Evolutionary conservation across 179 eudicot genomes (phyloP), one percentile per base, ranked within the genome.

Genomic region (Nepenthes alata): DNA sequence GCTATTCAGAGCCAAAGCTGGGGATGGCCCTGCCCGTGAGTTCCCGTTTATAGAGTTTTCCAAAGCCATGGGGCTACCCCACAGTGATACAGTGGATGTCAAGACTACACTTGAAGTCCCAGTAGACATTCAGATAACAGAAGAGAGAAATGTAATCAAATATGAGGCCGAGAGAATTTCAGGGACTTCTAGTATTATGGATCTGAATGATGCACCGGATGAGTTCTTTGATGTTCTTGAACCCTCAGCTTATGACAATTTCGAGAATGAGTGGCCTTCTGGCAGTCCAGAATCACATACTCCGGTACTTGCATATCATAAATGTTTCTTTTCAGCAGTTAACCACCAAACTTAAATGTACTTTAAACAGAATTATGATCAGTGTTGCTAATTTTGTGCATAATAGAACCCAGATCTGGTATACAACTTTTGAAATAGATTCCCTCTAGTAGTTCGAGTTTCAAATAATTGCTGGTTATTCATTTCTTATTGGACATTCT

Each of bases 181-280:
- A 13, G 61, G 68, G 39, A 39, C 61, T 49, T 77, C 85, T 59
- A 70, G 68, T 58, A 73, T 83, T 53, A 58, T 37, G 68, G 82
- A 76, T 60, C 57, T 81, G 54, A 70, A 79, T 63, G 83, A 85
- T 66, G 76, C 73, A 7, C 69, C 63, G 48, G 91, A 85, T 68
- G 91, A 85, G 72, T 85, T 85, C 69, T 83, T 72, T 55, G 91
- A 85, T 66, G 84, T 83, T 63, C 91, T 79, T 51, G 85, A 83
- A 62, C 82, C 84, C 47, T 78, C 75, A 1, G 83, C 75, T 41
- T 77, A 78, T 62, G 80, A 79, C 11, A 64, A 67, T 11, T 59
- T 63, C 15, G 82, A 82, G 36, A 36, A 72, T 54, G 80, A 71
- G 7, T 85, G 87, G 91, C 25, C 65, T 63, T 62, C 69, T 2